Base-by-base conservation (phyloP, 2,329 filamentous ascomycete genomes). In the Neonectria punicea region DNA sequence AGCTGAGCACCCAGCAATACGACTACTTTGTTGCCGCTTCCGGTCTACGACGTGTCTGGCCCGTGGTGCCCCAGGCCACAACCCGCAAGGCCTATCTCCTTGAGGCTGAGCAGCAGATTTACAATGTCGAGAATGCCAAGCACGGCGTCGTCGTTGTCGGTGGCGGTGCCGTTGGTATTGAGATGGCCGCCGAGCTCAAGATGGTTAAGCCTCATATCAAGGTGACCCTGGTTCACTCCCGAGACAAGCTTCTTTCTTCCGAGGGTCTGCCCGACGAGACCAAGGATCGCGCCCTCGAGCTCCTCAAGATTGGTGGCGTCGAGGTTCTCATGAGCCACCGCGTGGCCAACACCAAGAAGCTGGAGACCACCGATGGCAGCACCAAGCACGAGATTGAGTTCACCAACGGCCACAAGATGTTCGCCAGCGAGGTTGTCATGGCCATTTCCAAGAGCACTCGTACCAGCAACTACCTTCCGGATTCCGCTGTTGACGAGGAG, bases 171-270 rank as follows among this genome's bases (percentile, higher is more conserved):
- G 92, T 94, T 1, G 93, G 93, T 9, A 89, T 94, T 59, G 92
- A 95, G 76, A 93, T 95, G 85, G 92, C 93, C 0, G 89, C 91
- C 1, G 92, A 96, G 80, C 82, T 94, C 58, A 94, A 94, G 78
- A 77, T 87, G 50, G 81, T 89, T 25, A 85, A 90, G 66, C 92
- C 93, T 0, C 73, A 85, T 11, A 81, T 88, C 58, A 85, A 86
- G 44, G 89, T 95, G n/a, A 92, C 88, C 1, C 85, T 96, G 1
- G 87, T 93, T 5, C 93, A 95, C 76, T 94, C 92, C 4, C 84
- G 91, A 20, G 82, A 86, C 28, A 87, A 87, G 72, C 85, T 95
- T 1, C 83, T 95, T 8, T 93, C 91, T 0, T 88, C 90, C 0
- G 93, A 96, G 79, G 87, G 87, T 3, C 83, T 96, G 2, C 89